Percentiles rank a stretch among this genome's conserved stretches.
Evolutionary conservation across 768 basidiomycete genomes (phyloP).

Genomic region (Holtermannia corniformis): DNA sequence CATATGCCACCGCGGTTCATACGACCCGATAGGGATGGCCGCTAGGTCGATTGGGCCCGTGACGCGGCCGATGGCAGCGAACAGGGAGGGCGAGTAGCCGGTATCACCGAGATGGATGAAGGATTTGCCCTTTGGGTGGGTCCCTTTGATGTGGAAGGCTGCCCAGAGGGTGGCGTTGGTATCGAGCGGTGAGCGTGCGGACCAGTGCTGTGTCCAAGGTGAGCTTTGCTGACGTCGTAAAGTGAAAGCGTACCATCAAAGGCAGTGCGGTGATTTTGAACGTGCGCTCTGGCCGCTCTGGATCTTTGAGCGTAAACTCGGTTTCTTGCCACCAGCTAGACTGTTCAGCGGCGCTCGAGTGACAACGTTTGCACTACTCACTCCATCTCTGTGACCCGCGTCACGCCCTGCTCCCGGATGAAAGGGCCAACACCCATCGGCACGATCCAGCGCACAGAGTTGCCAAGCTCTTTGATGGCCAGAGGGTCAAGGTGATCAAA

Average conservation of each 20-base stretch:
- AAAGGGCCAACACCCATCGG: slow-evolving; percentile 36
- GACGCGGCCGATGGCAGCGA: slow-evolving; percentile 33
- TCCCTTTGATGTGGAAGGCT: slow-evolving; percentile 31
- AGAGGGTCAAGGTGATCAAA: slow-evolving; percentile 40
- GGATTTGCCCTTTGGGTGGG: slow-evolving; percentile 14
- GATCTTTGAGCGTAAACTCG: slow-evolving; percentile 10
- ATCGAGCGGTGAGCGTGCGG: slow-evolving; percentile 33
- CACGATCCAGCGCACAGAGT: slow-evolving; percentile 38
- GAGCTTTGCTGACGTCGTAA: background rate
- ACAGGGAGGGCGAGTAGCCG: slow-evolving; percentile 35
- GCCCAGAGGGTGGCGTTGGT: slow-evolving; percentile 40
- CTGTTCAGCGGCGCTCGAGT: background rate
- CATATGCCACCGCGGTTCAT: slow-evolving; percentile 37
- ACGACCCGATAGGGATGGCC: slow-evolving; percentile 40
- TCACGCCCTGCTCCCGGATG: slow-evolving; percentile 29
- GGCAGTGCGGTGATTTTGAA: slow-evolving; percentile 35
- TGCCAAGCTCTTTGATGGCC: slow-evolving; percentile 33
- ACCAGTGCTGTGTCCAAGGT: slow-evolving; percentile 24
- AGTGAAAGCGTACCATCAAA: slow-evolving; percentile 20
- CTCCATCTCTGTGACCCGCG: slow-evolving; percentile 35
- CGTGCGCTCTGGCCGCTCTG: slow-evolving; percentile 13
- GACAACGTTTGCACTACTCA: slow-evolving; percentile 7
- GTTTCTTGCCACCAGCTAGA: slow-evolving; percentile 41
- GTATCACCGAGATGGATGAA: slow-evolving; percentile 40
- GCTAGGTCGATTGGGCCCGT: slow-evolving; percentile 34